Base-by-base conservation (phyloP, 225 moss, liverwort and hornwort genomes). In the Marchantia polymorpha region DNA sequence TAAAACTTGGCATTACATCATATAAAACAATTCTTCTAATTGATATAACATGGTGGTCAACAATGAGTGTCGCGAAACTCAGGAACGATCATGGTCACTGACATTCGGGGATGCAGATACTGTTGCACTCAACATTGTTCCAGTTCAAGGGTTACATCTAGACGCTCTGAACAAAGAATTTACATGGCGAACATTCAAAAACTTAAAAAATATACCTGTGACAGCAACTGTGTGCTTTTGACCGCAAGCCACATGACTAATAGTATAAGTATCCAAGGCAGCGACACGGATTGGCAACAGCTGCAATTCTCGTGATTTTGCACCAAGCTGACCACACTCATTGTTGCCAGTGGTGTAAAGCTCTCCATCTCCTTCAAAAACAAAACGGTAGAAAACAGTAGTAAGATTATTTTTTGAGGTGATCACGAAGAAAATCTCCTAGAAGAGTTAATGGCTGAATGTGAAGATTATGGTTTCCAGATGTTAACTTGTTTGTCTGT, bases 281-380 rank as follows among this genome's bases (percentile, higher is more conserved):
- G 91, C 87, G 73, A 93, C 93, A 11, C 93, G 87, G 25, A 83
- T 81, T 77, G 93, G 93, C 26, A 27, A 83, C 65, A 91, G 76
- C 56, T 93, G 91, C 23, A 55, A 26, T 20, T 83, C 87, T 74
- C 73, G 83, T n/a, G 82, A 80, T 76, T 85, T 87, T 52, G 81
- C 84, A 83, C 93, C 93, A 76, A 93, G 77, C 87, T 93, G 91
- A 69, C 93, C 93, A 23, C 79, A 84, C 77, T 91, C 87, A 78
- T 93, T 93, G 69, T 80, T 90, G n/a, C 93, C 91, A 13, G 93
- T 85, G 69, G 91, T 91, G 50, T 87, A 93, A 72, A 93, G 80
- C 74, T 93, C 91, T 65, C 91, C 91, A 72, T 91, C 93, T 65
- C 86, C 92, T 93, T 83, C 59, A 73, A 75, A 27, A 64, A 10